Percentiles rank a stretch among this genome's conserved stretches.
phyloP scores from a whole-genome alignment of 441 rosid species.

The Isatis lusitanica region DNA sequence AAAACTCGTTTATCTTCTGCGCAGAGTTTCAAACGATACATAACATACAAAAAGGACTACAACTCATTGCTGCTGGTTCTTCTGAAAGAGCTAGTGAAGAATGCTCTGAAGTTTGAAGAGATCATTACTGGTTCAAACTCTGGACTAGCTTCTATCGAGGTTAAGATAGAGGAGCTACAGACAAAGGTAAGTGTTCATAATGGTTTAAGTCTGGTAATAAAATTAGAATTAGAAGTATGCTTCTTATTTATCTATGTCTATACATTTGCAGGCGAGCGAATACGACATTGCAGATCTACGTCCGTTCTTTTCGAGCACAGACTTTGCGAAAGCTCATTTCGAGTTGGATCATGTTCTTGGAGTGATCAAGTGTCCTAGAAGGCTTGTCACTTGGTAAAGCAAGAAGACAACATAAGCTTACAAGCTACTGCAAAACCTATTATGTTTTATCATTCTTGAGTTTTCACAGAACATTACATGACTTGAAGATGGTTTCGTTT shows the following conservation, averaged over 20 bases:
- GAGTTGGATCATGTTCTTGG: conserved; percentile 56
- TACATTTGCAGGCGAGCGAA: conserved; percentile 72
- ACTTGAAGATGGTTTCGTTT: neutral
- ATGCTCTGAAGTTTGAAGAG: conserved; percentile 82
- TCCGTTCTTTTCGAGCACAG: conserved; percentile 79
- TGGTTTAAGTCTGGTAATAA: neutral
- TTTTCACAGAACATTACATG: neutral
- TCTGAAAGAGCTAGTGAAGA: conserved; percentile 78
- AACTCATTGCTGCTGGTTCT: conserved; percentile 77
- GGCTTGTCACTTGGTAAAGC: conserved; percentile 31
- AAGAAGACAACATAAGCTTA: neutral
- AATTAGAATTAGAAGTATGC: neutral
- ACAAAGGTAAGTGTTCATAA: conserved; percentile 52
- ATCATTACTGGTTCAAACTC: conserved; percentile 73
- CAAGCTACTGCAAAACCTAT: neutral
- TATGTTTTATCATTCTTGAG: neutral
- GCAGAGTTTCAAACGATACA: conserved; percentile 91
- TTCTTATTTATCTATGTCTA: neutral
- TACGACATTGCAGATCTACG: conserved; percentile 72
- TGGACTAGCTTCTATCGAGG: conserved; percentile 56
- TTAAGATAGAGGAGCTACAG: conserved; percentile 73
- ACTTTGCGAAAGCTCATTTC: conserved; percentile 66
- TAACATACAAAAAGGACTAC: conserved; percentile 88
- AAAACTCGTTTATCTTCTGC: conserved; percentile 3
- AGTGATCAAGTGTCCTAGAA: conserved; percentile 57